A percentile compares a stretch with the other conserved stretches of the same genome.
Conservation (phyloP, 1,139 yeast genomes). For the Meyerozyma sp. region DNA sequence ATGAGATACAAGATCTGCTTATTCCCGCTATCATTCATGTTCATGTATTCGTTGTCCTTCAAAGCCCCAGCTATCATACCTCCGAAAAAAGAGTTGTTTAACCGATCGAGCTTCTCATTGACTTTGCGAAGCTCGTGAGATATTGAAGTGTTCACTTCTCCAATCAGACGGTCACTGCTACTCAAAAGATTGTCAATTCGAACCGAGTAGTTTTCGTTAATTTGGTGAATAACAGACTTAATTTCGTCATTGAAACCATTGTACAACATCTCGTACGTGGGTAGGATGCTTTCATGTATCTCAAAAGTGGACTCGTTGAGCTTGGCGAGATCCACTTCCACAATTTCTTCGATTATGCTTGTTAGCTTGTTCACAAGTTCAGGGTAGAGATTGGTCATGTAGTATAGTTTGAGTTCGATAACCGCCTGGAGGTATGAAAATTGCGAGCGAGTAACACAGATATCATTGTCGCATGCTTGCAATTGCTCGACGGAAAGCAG, state of each 20-base stretch:
- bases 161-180: conserved; percentile 68
- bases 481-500: neutral
- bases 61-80: conserved; percentile 16
- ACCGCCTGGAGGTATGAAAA: neutral
- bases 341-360: neutral
- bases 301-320: neutral
- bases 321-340: neutral
- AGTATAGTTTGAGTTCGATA: neutral
- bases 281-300: conserved; percentile 7
- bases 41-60: conserved; percentile 12
- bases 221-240: conserved; percentile 8
- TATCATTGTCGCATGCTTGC: neutral
- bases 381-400: neutral
- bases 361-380: neutral
- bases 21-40: neutral
- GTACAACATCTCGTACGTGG: conserved; percentile 8
- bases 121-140: conserved; percentile 66
- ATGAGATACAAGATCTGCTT: conserved; percentile 1
- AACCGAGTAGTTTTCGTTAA: conserved; percentile 36
- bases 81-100: conserved; percentile 34
- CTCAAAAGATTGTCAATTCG: conserved; percentile 62
- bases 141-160: conserved; percentile 79
- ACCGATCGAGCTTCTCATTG: conserved; percentile 61
- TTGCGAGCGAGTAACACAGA: neutral
- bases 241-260: conserved; percentile 9